phyloP scores from a whole-genome alignment of 169 alveolate species.

The Cryptosporidium canis region DNA sequence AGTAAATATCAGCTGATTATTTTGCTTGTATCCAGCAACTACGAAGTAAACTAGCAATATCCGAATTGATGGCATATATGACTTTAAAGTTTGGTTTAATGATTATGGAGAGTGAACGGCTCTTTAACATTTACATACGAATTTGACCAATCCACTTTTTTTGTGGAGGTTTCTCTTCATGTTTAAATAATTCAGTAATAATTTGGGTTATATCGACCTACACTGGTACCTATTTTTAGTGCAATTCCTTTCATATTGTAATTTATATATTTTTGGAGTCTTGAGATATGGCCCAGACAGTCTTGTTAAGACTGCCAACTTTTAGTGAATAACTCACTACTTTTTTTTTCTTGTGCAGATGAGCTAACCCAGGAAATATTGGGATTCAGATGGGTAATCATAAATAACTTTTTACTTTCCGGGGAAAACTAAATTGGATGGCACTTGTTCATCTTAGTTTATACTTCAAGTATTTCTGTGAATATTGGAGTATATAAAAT shows the following conservation, averaged over 20 bases:
- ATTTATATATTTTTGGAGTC: not conserved
- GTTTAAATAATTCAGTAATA: not conserved
- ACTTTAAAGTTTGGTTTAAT: not conserved
- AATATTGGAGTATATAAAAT: not conserved
- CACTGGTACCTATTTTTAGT: not conserved
- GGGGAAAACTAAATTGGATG: not conserved
- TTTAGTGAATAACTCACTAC: not conserved
- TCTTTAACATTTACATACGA: not conserved
- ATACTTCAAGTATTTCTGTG: not conserved
- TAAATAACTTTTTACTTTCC: not conserved
- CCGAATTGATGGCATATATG: not conserved
- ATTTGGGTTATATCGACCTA: not conserved
- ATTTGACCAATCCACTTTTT: not conserved
- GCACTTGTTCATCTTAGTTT: not conserved
- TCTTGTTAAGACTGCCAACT: not conserved
- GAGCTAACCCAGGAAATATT: not conserved
- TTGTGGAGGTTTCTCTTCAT: too few species aligned
- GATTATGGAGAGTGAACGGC: not conserved
- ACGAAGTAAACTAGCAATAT: not conserved
- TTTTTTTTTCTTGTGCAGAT: not conserved
- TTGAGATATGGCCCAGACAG: not conserved
- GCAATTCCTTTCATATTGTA: not conserved
- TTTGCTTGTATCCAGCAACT: not conserved
- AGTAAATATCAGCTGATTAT: not conserved
- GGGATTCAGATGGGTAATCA: slow-evolving; percentile 1